These are phyloP conservation scores for Allium fistulosum DNA, from an alignment of 106 monocot genomes.

Conservation along the genomic window DNA sequence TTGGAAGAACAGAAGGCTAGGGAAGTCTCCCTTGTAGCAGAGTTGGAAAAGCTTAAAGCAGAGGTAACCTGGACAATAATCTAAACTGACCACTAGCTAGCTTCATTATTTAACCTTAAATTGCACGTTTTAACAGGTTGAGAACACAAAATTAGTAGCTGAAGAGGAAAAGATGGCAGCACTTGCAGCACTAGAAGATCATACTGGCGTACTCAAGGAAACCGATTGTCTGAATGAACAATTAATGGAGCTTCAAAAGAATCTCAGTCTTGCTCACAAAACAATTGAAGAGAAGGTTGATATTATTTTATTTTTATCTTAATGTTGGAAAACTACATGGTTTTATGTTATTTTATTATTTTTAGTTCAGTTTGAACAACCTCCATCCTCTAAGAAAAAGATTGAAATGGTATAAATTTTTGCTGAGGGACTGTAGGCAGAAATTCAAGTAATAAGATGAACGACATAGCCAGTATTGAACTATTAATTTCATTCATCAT, in stretches of 20 bases:
- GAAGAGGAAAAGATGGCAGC: conserved; percentile 42
- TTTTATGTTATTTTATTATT: too few species aligned
- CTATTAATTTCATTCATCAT: too few species aligned
- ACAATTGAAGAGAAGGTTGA: conserved; percentile 46
- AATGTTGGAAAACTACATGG: too few species aligned
- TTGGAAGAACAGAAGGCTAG: conserved; percentile 51
- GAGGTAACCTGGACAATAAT: conserved; percentile 38
- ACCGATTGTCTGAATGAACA: conserved; percentile 34
- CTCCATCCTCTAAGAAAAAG: too few species aligned
- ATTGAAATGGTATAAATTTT: too few species aligned
- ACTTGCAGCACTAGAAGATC: conserved; percentile 27
- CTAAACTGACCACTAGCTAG: background rate
- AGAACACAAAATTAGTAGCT: conserved; percentile 28
- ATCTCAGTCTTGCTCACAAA: conserved; percentile 36
- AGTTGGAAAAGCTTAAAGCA: conserved; percentile 32
- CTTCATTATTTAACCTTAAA: conserved; percentile 1
- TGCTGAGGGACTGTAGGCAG: too few species aligned
- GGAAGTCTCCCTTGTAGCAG: conserved; percentile 25
- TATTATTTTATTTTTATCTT: background rate
- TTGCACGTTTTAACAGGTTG: conserved; percentile 34
- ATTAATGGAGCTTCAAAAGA: conserved; percentile 36
- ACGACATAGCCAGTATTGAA: too few species aligned
- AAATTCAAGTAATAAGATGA: too few species aligned
- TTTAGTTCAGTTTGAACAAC: background rate
- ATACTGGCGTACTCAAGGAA: conserved; percentile 28